A percentile compares a stretch with the other conserved stretches of the same genome.
These are phyloP conservation scores for Massarina eburnea DNA, from an alignment of 2,329 filamentous ascomycete species.

Conservation along the genomic window DNA sequence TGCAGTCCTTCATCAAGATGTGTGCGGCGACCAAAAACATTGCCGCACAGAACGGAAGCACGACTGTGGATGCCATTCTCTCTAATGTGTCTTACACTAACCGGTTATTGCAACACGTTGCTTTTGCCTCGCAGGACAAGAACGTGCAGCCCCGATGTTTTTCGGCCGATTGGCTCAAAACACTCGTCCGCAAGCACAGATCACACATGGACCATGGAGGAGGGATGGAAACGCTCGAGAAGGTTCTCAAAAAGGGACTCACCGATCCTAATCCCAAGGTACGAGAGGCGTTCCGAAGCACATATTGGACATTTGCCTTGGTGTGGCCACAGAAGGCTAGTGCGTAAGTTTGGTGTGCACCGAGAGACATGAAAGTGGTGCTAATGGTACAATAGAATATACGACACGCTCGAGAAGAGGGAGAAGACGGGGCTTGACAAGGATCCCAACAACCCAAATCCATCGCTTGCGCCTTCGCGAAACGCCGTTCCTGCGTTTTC, in stretches of 20 bases:
- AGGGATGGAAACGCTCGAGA: conserved; percentile 80
- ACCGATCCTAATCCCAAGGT: conserved; percentile 87
- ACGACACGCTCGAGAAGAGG: conserved; percentile 75
- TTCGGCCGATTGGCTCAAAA: conserved; percentile 80
- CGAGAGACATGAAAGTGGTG: neutral
- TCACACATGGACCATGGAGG: conserved; percentile 80
- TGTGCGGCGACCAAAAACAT: conserved; percentile 92
- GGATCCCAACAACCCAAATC: conserved; percentile 78
- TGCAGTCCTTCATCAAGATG: conserved; percentile 88
- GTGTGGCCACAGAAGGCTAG: conserved; percentile 80
- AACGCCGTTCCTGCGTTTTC: conserved; percentile 47
- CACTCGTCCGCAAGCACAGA: conserved; percentile 79
- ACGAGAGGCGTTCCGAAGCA: conserved; percentile 78
- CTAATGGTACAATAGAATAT: conserved; percentile 60
- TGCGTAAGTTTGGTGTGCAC: conserved; percentile 55
- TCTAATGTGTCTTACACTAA: conserved; percentile 76
- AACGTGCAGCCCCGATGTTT: conserved; percentile 84
- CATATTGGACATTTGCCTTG: conserved; percentile 80
- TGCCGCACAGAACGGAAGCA: conserved; percentile 78
- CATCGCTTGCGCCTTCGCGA: conserved; percentile 52
- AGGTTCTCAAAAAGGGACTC: conserved; percentile 87
- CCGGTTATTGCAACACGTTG: conserved; percentile 84
- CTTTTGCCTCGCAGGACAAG: conserved; percentile 83
- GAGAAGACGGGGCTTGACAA: conserved; percentile 80
- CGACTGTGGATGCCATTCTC: conserved; percentile 78